Evolutionary conservation across 2,329 filamentous ascomycete species (phyloP), one percentile per base, ranked within the genome.

Genomic region (Scedosporium boydii): DNA sequence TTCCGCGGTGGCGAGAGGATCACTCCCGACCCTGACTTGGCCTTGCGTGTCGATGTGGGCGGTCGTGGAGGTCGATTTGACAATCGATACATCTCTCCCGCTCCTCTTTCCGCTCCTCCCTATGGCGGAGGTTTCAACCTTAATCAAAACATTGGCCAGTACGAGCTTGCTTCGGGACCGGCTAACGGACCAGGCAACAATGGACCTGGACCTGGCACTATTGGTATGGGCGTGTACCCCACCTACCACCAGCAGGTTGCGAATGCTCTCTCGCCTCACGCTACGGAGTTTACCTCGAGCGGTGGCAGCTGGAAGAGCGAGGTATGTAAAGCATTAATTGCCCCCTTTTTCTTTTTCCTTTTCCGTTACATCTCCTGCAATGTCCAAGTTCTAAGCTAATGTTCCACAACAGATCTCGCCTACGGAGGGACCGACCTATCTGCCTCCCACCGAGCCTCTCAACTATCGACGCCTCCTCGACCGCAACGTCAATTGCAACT

Each of bases 381-480:
- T n/a, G 6, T 18, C 23, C 7, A 34, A 34, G 29, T 57, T 27
- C 53, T 21, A 57, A 7, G 16, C 38, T 42, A 58, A 58, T 38
- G 56, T 38, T 55, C 10, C 57, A 21, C 23, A 53, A 67, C 66
- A 84, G 82, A 72, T 78, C 63, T 70, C 78, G 64, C 70, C 78
- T 21, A 71, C 80, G 0, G 84, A 88, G 65, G 82, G 82, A 27
- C 87, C 88, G 69, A 95, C 90, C 1, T 97, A 96, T 72, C 78
- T 97, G 29, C 87, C 90, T 10, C 88, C 92, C 3, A 89, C 90
- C 6, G 95, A 99, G 75, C 95, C 93, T 10, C 83, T 98, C 69
- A 98, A 99, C 76, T 99, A 98, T 71, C 92, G 95, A 64, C 92
- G 93, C 62, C 83, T 99, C 46, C 85, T 98, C 57, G 95, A 99